Conservation (phyloP, 1,284 basidiomycete genomes). For the Rhizoctonia solani region DNA sequence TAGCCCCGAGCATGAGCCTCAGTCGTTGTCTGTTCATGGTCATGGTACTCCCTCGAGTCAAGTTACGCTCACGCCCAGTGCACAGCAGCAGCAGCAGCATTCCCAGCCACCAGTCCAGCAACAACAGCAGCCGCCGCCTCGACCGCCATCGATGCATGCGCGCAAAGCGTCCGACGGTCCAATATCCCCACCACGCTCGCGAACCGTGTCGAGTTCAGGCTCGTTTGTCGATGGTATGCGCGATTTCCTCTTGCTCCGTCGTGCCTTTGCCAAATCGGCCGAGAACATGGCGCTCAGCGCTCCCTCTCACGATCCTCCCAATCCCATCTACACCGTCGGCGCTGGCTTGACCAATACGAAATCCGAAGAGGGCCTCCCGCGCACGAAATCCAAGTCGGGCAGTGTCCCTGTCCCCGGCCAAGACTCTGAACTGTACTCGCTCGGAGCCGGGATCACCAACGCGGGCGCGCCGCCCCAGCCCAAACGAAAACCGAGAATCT, state of each 20-base stretch:
- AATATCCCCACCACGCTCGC: constrained; percentile 20
- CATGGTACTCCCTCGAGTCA: not conserved
- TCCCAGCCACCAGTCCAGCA: not conserved
- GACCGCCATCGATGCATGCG: too few species aligned
- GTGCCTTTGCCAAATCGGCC: constrained; percentile 20
- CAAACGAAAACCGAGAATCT: not conserved
- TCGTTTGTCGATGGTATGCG: constrained; percentile 27
- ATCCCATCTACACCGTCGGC: constrained; percentile 16
- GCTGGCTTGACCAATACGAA: constrained; percentile 25
- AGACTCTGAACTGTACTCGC: constrained; percentile 19
- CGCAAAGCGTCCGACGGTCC: not conserved
- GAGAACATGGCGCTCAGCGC: constrained; percentile 9
- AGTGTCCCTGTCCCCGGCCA: not conserved
- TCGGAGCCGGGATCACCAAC: constrained; percentile 31
- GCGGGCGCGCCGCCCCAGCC: not conserved
- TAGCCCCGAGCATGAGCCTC: not conserved
- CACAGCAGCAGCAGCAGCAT: not conserved
- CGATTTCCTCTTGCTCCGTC: constrained; percentile 6
- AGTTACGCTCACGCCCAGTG: constrained; percentile 4
- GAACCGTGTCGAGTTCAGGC: constrained; percentile 29
- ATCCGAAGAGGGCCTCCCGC: constrained; percentile 9
- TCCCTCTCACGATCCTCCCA: not conserved
- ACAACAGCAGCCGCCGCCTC: too few species aligned
- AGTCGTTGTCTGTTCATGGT: not conserved
- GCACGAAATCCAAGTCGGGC: constrained; percentile 5